Evolutionary conservation across 306 rosid genomes (phyloP), one percentile per base, ranked within the genome.

Genomic region (Fagus crenata): DNA sequence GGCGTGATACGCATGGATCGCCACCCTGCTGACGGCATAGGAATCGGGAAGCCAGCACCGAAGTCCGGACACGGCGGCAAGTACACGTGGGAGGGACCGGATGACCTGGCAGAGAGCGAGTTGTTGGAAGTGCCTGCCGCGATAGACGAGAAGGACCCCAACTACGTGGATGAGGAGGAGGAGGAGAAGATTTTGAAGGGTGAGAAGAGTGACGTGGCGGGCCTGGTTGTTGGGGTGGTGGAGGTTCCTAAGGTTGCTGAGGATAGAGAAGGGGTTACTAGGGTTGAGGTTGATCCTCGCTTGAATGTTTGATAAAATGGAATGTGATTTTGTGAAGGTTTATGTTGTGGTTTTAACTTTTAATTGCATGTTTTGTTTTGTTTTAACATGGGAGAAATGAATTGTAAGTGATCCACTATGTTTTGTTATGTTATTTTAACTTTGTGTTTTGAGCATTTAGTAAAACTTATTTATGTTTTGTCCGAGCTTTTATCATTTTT

Each of bases 51-150:
- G 51, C 86, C 80, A 2, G 94, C 96, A 2, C 86, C 88, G 0
- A 94, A 94, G 87, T 82, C 88, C 0, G 97, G 97, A 22, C 92
- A 71, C 40, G 97, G 96, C 0, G 97, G 96, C 2, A 94, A 88
- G 93, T 94, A 72, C 85, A 94, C 96, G 0, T 92, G 98, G 98
- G 95, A 90, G 33, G 98, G 98, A 1, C 97, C 98, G 1, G 77
- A 18, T 2, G 86, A 72, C 39, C 1, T 75, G 73, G 86, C 36
- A 0, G 87, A 89, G 67, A 78, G 15, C 73, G 83, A 86, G 71
- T 28, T 85, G 33, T 75, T 60, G 32, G 85, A 88, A 22, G 87
- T 71, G 1, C 96, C 97, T 22, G 61, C 89, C 6, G 98, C 98
- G 0, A 84, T 94, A 0, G 96, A 94, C 46, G 80, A 94, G 80